phyloP scores from a whole-genome alignment of 2,329 filamentous ascomycete species.

The Orbilia ellipsospora region DNA sequence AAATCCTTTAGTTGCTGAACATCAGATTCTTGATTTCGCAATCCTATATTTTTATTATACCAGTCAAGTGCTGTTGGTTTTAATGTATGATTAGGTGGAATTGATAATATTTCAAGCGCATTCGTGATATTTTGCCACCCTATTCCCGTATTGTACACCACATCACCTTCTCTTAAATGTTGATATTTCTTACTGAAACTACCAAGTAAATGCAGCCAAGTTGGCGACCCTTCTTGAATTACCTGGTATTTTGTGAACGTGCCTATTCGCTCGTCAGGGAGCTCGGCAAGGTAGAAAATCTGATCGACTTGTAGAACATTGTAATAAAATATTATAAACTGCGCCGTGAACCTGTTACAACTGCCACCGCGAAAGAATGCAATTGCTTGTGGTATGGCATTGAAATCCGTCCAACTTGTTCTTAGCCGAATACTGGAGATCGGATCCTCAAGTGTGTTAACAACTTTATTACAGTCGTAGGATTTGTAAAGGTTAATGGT shows the following conservation, averaged over 20 bases:
- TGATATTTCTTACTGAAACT: background rate
- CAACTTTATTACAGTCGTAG: slow-evolving; percentile 7
- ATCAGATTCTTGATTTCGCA: background rate
- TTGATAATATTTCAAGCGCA: background rate
- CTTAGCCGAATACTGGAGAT: slow-evolving; percentile 10
- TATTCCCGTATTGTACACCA: background rate
- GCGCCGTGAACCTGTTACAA: background rate
- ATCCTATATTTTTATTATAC: background rate
- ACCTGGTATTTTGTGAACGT: slow-evolving; percentile 14
- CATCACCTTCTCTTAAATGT: slow-evolving; percentile 15
- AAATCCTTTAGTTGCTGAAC: too few relatives aligned
- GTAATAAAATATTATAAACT: slow-evolving; percentile 26
- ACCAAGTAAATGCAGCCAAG: slow-evolving; percentile 12
- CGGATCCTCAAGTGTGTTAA: background rate
- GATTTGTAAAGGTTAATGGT: slow-evolving; percentile 2
- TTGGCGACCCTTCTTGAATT: slow-evolving; percentile 8
- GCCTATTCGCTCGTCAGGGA: background rate
- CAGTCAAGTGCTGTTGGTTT: background rate
- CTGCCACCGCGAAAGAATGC: slow-evolving; percentile 20
- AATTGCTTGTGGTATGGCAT: slow-evolving; percentile 25
- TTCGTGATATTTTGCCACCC: slow-evolving; percentile 13
- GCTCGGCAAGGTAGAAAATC: background rate
- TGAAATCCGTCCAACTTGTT: background rate
- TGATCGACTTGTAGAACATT: slow-evolving; percentile 8
- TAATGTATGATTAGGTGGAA: background rate